phyloP scores from a whole-genome alignment of 2,329 filamentous ascomycete species.

The Trichophyton mentagrophytes region DNA sequence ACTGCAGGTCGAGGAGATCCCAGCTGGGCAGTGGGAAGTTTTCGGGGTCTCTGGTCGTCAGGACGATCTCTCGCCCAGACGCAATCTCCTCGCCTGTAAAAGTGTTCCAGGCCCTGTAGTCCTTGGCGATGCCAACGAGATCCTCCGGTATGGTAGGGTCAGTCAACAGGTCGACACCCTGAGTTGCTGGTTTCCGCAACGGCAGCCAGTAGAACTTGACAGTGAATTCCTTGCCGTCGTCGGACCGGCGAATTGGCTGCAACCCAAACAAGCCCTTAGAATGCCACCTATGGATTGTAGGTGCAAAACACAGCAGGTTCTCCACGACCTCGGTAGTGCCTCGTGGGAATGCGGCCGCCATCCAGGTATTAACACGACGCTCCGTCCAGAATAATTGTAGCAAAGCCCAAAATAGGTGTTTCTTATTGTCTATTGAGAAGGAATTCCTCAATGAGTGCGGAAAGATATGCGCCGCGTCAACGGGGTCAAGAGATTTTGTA shows the following conservation, averaged over 20 bases:
- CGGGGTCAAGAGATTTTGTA: slow-evolving; percentile 2
- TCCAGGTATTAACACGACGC: slow-evolving; percentile 6
- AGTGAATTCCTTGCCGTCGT: not conserved
- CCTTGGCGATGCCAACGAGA: not conserved
- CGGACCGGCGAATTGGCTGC: not conserved
- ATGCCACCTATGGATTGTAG: slow-evolving; percentile 3
- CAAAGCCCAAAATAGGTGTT: slow-evolving; percentile 6
- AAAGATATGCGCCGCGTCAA: slow-evolving; percentile 10
- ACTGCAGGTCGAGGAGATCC: slow-evolving; percentile 4
- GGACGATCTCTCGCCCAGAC: not conserved
- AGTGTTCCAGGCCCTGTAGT: not conserved
- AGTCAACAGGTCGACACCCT: not conserved
- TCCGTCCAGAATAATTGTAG: slow-evolving; percentile 9
- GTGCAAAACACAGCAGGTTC: slow-evolving; percentile 8
- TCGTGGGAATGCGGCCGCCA: not conserved
- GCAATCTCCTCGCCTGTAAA: not conserved
- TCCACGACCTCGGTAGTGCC: slow-evolving; percentile 7
- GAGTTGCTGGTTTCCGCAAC: not conserved
- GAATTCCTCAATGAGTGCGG: slow-evolving; percentile 7
- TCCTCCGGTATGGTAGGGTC: not conserved
- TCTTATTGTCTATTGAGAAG: not conserved
- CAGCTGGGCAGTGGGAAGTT: not conserved
- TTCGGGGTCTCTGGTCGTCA: slow-evolving; percentile 5
- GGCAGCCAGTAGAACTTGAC: slow-evolving; percentile 9
- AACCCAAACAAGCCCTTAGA: slow-evolving; percentile 7